phyloP scores from a whole-genome alignment of 192 early-diverging fungal species.

The Coemansia sp. region DNA sequence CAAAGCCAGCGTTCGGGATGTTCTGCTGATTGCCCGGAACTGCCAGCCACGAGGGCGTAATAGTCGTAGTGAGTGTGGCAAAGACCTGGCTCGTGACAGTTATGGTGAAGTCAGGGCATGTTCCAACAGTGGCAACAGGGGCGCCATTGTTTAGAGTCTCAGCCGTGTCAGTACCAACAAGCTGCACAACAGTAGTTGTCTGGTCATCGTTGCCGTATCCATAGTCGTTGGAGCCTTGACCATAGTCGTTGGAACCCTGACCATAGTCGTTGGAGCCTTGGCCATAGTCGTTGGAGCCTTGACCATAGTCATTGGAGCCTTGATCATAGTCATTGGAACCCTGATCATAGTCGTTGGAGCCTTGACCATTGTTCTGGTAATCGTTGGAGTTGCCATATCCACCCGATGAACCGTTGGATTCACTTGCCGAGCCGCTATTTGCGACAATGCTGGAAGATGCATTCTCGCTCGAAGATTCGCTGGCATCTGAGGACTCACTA shows the following conservation, averaged over 20 bases:
- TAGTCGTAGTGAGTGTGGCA: slow-evolving; percentile 38
- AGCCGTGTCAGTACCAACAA: slow-evolving; percentile 29
- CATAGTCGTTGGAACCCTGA: slow-evolving; percentile 2
- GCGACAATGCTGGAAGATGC: neutral
- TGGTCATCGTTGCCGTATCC: slow-evolving; percentile 10
- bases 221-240: slow-evolving; percentile 15
- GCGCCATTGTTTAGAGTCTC: slow-evolving; percentile 39
- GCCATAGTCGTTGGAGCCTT: slow-evolving; percentile 5
- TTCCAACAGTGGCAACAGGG: slow-evolving; percentile 40
- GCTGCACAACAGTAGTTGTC: slow-evolving; percentile 35
- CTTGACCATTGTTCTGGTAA: neutral
- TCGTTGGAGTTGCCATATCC: neutral
- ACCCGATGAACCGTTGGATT: neutral
- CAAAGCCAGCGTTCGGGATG: slow-evolving; percentile 5
- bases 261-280: slow-evolving; percentile 16
- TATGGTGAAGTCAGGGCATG: slow-evolving; percentile 46
- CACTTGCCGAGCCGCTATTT: neutral
- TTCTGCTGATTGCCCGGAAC: slow-evolving; percentile 14
- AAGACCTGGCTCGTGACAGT: slow-evolving; percentile 43
- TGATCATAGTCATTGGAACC: slow-evolving; percentile 11
- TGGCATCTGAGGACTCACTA: neutral
- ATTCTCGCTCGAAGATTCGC: slow-evolving; percentile 1
- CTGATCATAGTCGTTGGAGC: neutral
- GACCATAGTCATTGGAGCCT: slow-evolving; percentile 12
- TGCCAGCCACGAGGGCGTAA: slow-evolving; percentile 44